A percentile compares a stretch with the other conserved stretches of the same genome.
Evolutionary conservation across 768 basidiomycete species (phyloP).

Genomic region (Nevesoporus exiguus): DNA sequence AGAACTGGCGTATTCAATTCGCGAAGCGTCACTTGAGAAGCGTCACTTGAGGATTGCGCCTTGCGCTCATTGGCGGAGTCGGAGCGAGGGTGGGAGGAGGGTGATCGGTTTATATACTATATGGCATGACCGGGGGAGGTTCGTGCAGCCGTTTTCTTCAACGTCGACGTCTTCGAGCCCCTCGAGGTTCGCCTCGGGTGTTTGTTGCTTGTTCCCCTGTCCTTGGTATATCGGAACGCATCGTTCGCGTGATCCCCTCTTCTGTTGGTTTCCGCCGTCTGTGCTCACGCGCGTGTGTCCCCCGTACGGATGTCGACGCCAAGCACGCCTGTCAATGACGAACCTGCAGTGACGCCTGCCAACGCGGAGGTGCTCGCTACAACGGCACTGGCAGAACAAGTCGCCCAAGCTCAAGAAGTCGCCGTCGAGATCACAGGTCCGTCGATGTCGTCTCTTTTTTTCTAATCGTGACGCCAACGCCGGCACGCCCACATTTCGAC

Average conservation of each 20-base stretch:
- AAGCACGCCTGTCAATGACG: conserved; percentile 1
- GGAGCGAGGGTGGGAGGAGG: conserved; percentile 18
- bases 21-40: conserved; percentile 15
- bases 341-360: neutral
- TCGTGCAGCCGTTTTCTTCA: conserved; percentile 2
- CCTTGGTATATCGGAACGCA: neutral
- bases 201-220: neutral
- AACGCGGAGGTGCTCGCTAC: neutral
- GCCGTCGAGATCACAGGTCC: conserved; percentile 29
- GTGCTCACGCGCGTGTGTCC: neutral
- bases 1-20: conserved; percentile 1
- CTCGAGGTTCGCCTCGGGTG: neutral
- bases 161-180: neutral
- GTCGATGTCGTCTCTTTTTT: neutral
- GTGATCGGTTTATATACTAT: conserved; percentile 24
- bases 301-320: conserved; percentile 15
- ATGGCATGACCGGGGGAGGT: conserved; percentile 13
- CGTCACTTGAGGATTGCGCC: conserved; percentile 22
- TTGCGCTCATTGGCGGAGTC: conserved; percentile 16
- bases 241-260: neutral
- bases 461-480: neutral
- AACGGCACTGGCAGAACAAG: neutral
- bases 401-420: conserved; percentile 15
- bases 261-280: neutral
- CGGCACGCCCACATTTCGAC: too few relatives aligned